Conservation (phyloP, 2,329 filamentous ascomycete species). For the Rutstroemia sp. region DNA sequence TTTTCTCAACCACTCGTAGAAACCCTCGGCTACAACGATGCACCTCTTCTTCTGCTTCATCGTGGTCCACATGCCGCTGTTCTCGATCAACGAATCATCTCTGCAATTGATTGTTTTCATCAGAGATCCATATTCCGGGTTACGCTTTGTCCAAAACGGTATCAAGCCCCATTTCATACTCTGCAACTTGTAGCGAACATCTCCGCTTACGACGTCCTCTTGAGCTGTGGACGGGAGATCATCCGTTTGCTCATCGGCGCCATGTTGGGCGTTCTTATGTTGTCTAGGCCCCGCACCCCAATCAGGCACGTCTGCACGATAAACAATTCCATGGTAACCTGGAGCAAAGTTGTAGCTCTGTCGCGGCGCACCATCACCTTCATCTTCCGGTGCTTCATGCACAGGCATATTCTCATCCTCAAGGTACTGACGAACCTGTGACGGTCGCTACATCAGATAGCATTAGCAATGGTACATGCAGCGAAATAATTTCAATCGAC, state of each 20-base stretch:
- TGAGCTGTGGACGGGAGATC: constrained; percentile 10
- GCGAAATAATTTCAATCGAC: background rate
- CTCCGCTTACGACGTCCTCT: constrained; percentile 13
- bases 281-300: constrained; percentile 41
- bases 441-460: constrained; percentile 52
- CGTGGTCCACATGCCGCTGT: constrained; percentile 79
- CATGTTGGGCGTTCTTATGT: constrained; percentile 19
- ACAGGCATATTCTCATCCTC: constrained; percentile 68
- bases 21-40: constrained; percentile 81
- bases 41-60: constrained; percentile 91
- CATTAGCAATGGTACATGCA: background rate
- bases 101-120: constrained; percentile 94
- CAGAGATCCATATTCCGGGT: constrained; percentile 67
- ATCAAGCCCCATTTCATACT: constrained; percentile 95
- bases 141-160: constrained; percentile 85
- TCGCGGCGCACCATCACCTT: constrained; percentile 47
- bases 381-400: constrained; percentile 63
- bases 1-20: constrained; percentile 92
- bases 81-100: constrained; percentile 71
- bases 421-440: constrained; percentile 66
- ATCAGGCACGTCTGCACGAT: constrained; percentile 65
- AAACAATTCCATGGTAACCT: constrained; percentile 77
- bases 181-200: constrained; percentile 70
- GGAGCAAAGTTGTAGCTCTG: constrained; percentile 92
- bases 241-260: constrained; percentile 17